These are phyloP conservation scores for Houttuynia cordata DNA, from an alignment of 164 flowering plant species.

Conservation along the genomic window DNA sequence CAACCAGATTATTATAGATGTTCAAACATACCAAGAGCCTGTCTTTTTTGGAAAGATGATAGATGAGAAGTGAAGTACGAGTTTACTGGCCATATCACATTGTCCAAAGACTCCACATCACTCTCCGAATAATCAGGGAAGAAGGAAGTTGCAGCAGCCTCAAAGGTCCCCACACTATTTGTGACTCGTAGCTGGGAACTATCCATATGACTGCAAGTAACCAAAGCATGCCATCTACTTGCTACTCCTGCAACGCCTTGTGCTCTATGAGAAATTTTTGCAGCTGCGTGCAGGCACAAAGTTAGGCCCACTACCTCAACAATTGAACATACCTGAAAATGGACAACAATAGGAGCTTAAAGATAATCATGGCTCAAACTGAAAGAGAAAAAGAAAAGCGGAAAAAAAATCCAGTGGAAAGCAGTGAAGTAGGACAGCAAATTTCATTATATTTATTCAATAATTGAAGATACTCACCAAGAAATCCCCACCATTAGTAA, in stretches of 20 bases:
- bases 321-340: slow-evolving; percentile 44
- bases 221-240: slow-evolving; percentile 77
- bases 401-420: too few species aligned
- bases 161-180: slow-evolving; percentile 30
- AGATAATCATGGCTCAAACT: not conserved
- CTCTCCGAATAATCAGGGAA: slow-evolving; percentile 48
- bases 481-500: slow-evolving; percentile 52
- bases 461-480: slow-evolving; percentile 14
- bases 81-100: slow-evolving; percentile 22
- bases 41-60: slow-evolving; percentile 69
- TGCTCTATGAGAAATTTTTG: slow-evolving; percentile 84
- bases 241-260: slow-evolving; percentile 65
- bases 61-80: slow-evolving; percentile 40
- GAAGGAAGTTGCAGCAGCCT: slow-evolving; percentile 17
- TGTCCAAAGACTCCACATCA: slow-evolving; percentile 68
- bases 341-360: not conserved
- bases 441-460: too few species aligned
- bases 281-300: slow-evolving; percentile 68
- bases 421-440: too few species aligned
- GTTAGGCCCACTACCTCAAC: slow-evolving; percentile 71
- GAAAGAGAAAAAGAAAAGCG: too few species aligned
- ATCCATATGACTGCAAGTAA: slow-evolving; percentile 43
- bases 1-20: too few species aligned
- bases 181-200: slow-evolving; percentile 30
- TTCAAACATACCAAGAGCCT: slow-evolving; percentile 59